Evolutionary conservation across 1,139 yeast species (phyloP), one percentile per base, ranked within the genome.

Genomic region (Suhomyces ambrosiae): DNA sequence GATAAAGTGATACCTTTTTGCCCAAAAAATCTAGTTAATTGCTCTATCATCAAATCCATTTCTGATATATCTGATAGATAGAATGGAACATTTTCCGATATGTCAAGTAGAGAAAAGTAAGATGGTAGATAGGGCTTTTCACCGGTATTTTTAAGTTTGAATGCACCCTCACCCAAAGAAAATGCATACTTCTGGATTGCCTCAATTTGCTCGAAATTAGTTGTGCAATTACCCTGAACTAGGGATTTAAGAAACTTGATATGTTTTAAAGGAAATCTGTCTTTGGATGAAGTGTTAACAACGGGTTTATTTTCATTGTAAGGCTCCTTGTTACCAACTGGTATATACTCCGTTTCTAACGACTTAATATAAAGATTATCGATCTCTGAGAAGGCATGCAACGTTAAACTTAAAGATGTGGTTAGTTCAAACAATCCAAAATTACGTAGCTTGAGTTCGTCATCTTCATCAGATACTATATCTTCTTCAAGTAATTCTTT

Each of bases 31-130:
- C 50, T 60, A 13, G 56, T 52, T 23, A 80, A 53, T 45, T 80
- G 82, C 3, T 60, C 63, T 17, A 79, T 44, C 82, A 80, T 74
- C 15, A 71, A 61, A 37, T 75, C 79, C 24, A 76, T 57, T 45
- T 78, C 82, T 2, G 52, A 50, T 3, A 73, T 41, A 32, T 70
- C 68, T 3, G 49, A 41, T 2, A 73, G 50, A 3, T 35, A 27
- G 4, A 47, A 37, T 1, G 71, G 69, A 7, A 56, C 41, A 8
- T 42, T 44, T 5, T 44, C 38, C 4, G 61, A 52, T 6, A 65
- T 47, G 15, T 63, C 61, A 17, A 58, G 42, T 37, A 73, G 45
- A 1, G 69, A 53, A 9, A 41, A 40, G 27, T 56, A 54, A 7
- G 35, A 23, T 1, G 44, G 40, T 8, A 13, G 7, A 18, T 35